Evolutionary conservation across 169 alveolate species (phyloP).

Genomic region (Plasmodium vinckei): DNA sequence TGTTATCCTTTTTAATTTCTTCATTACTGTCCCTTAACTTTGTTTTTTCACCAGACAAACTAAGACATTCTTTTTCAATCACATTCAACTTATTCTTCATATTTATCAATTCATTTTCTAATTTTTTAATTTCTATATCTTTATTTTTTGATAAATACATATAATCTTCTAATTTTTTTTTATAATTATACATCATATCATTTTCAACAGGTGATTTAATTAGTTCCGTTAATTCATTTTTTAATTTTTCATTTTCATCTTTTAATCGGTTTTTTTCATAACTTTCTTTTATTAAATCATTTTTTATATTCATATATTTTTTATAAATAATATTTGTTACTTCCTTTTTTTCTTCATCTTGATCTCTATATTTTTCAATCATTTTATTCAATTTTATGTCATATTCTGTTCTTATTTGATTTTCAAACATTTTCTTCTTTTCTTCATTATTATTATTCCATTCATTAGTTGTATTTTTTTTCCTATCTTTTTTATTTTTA

Average conservation of each 20-base stretch:
- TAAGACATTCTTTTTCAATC: neutral
- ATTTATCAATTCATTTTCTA: constrained; percentile 24
- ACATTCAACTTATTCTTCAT: neutral
- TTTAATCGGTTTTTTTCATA: constrained; percentile 21
- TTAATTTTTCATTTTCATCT: constrained; percentile 34
- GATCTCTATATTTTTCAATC: constrained; percentile 11
- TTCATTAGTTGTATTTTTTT: constrained; percentile 4
- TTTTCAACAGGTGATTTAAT: constrained; percentile 16
- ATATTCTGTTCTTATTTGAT: constrained; percentile 19
- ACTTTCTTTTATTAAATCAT: constrained; percentile 25
- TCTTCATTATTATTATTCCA: neutral
- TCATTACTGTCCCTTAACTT: constrained; percentile 2
- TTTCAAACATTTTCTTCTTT: neutral
- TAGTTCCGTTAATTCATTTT: constrained; percentile 26
- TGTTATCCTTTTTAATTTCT: constrained; percentile 11
- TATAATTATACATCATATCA: constrained; percentile 17
- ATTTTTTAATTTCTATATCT: constrained; percentile 35
- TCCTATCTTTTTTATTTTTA: neutral
- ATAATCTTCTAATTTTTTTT: constrained; percentile 44
- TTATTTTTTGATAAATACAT: constrained; percentile 21
- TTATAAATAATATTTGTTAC: constrained; percentile 34
- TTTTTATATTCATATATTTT: constrained; percentile 55
- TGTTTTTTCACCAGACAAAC: constrained; percentile 22
- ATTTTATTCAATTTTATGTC: constrained; percentile 24
- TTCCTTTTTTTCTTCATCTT: constrained; percentile 50